Conservation (phyloP, 73 alveolate genomes). For the Paramecium caudatum region DNA sequence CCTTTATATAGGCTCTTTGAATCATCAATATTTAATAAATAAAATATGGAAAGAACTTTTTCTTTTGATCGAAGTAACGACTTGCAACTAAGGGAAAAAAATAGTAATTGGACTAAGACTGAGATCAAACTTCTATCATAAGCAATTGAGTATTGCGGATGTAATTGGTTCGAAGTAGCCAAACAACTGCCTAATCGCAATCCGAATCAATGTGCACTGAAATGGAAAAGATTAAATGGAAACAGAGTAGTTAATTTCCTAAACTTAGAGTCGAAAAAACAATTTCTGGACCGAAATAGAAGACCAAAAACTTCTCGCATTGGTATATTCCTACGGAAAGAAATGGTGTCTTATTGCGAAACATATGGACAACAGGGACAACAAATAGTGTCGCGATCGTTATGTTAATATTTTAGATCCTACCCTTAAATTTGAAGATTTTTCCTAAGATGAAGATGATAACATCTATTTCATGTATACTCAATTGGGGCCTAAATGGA, state of each 20-base stretch:
- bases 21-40: no score
- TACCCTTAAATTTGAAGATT: not conserved
- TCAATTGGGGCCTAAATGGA: not conserved
- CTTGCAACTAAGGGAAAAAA: no score
- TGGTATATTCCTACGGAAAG: not conserved
- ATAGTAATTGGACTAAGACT: no score
- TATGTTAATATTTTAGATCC: slow-evolving; percentile 9
- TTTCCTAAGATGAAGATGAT: slow-evolving; percentile 1
- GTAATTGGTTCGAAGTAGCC: slow-evolving; percentile 21
- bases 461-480: not conserved
- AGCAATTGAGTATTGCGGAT: no score
- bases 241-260: not conserved
- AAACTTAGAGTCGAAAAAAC: slow-evolving; percentile 2
- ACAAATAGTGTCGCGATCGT: not conserved
- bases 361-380: not conserved
- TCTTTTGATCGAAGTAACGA: no score
- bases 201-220: slow-evolving; percentile 17
- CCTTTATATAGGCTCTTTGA: no score
- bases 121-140: no score
- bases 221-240: slow-evolving; percentile 25
- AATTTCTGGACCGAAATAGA: not conserved
- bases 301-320: not conserved
- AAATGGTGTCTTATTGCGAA: not conserved
- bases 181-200: not conserved
- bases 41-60: no score